These are phyloP conservation scores for Neocallimastix lanati DNA, from an alignment of 192 early-diverging fungal genomes.

Conservation along the genomic window DNA sequence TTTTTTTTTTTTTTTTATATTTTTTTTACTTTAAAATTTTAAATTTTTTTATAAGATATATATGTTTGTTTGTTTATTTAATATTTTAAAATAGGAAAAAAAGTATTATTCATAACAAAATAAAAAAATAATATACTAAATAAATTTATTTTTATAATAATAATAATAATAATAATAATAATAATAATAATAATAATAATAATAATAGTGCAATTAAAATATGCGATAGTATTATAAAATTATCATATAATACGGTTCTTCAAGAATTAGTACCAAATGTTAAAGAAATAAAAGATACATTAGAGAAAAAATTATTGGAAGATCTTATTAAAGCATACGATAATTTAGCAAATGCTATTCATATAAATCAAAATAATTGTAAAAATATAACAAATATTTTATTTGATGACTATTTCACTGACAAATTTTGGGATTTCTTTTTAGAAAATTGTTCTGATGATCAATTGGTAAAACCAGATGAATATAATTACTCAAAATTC, in stretches of 20 bases:
- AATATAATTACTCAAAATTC: conserved; percentile 26
- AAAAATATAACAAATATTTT: conserved; percentile 19
- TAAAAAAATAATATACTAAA: too few relatives aligned
- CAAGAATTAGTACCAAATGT: neutral
- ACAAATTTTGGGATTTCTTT: conserved; percentile 31
- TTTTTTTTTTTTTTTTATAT: too few relatives aligned
- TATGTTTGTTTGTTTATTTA: too few relatives aligned
- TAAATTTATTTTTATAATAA: too few relatives aligned
- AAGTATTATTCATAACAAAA: too few relatives aligned
- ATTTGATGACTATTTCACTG: conserved; percentile 12
- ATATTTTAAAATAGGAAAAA: too few relatives aligned
- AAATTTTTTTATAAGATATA: too few relatives aligned
- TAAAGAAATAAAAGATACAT: conserved; percentile 11
- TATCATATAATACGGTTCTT: neutral
- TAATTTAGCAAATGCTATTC: conserved; percentile 19
- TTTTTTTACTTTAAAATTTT: too few relatives aligned
- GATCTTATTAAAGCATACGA: conserved; percentile 20
- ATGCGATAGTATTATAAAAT: neutral
- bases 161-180: too few relatives aligned
- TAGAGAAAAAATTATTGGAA: conserved; percentile 1
- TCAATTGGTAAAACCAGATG: conserved; percentile 29
- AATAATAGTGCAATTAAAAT: neutral
- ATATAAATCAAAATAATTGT: conserved; percentile 14
- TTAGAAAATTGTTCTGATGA: conserved; percentile 23
- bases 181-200: too few relatives aligned